Conservation (phyloP, 75 land plant genomes). For the Chamaecyparis obtusa region DNA sequence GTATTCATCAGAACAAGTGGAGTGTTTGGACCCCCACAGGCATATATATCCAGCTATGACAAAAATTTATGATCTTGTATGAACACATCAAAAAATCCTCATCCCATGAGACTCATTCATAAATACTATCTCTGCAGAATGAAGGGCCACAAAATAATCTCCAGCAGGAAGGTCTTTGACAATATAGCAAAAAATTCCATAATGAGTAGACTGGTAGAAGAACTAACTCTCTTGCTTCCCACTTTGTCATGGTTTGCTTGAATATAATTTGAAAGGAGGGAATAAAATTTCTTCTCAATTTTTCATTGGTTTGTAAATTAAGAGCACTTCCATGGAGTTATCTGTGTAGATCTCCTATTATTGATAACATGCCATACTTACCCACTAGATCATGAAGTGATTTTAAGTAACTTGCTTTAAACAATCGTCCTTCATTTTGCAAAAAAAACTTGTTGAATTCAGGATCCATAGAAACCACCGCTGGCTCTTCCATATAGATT, state of each 20-base stretch:
- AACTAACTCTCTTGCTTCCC: slow-evolving; percentile 7
- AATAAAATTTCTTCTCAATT: slow-evolving; percentile 17
- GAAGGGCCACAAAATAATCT: slow-evolving; percentile 72
- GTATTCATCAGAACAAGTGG: slow-evolving; percentile 65
- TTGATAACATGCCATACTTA: background rate
- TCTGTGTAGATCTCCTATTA: background rate
- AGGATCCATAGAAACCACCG: too few relatives aligned
- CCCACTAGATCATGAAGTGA: background rate
- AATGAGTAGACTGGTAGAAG: slow-evolving; percentile 81
- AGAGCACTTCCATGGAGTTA: background rate
- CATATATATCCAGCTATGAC: slow-evolving; percentile 73
- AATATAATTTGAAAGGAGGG: slow-evolving; percentile 39
- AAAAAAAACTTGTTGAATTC: too few relatives aligned
- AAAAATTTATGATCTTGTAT: slow-evolving; percentile 81
- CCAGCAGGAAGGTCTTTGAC: slow-evolving; percentile 53
- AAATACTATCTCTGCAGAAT: slow-evolving; percentile 85
- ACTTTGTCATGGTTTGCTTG: slow-evolving; percentile 18
- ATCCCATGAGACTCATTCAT: slow-evolving; percentile 89
- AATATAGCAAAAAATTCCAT: slow-evolving; percentile 65
- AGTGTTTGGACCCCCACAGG: slow-evolving; percentile 78
- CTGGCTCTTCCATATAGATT: too few relatives aligned
- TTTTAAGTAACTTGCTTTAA: too few relatives aligned
- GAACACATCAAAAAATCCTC: slow-evolving; percentile 74
- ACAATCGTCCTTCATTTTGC: too few relatives aligned
- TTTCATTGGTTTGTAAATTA: background rate